A percentile compares a stretch with the other conserved stretches of the same genome.
Conservation (phyloP, 352 stramenopile genomes). For the Globisporangium spinosum region DNA sequence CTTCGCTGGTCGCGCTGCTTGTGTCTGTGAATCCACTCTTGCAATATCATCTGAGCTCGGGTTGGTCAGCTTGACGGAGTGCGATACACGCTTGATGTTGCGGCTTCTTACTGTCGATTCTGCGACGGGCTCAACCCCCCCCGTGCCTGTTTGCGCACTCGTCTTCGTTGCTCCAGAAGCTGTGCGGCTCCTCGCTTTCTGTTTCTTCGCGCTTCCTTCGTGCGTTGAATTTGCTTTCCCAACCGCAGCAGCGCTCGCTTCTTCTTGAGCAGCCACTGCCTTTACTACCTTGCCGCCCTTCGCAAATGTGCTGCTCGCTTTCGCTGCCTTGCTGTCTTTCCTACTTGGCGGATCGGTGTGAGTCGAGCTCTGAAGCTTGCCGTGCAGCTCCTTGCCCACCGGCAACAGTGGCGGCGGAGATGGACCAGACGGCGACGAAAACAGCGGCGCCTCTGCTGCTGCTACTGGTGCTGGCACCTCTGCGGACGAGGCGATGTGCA, state of each 20-base stretch:
- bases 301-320: background rate
- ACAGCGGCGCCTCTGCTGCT: background rate
- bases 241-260: background rate
- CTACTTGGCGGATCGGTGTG: background rate
- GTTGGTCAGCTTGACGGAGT: background rate
- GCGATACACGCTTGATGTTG: background rate
- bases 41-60: background rate
- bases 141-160: background rate
- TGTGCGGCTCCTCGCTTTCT: background rate
- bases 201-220: background rate
- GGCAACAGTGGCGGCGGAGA: conserved; percentile 14
- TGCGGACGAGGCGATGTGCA: background rate
- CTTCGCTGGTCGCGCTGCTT: conserved; percentile 36
- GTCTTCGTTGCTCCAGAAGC: background rate
- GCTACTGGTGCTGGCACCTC: background rate
- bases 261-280: background rate
- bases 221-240: background rate
- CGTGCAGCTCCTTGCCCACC: conserved; percentile 26
- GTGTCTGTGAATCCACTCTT: conserved; percentile 26
- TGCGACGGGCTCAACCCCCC: background rate
- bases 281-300: background rate
- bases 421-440: conserved; percentile 15
- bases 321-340: background rate
- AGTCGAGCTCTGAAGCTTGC: conserved; percentile 22
- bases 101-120: background rate